phyloP scores from a whole-genome alignment of 2,329 filamentous ascomycete species.

The Apiospora kogelbergensis region DNA sequence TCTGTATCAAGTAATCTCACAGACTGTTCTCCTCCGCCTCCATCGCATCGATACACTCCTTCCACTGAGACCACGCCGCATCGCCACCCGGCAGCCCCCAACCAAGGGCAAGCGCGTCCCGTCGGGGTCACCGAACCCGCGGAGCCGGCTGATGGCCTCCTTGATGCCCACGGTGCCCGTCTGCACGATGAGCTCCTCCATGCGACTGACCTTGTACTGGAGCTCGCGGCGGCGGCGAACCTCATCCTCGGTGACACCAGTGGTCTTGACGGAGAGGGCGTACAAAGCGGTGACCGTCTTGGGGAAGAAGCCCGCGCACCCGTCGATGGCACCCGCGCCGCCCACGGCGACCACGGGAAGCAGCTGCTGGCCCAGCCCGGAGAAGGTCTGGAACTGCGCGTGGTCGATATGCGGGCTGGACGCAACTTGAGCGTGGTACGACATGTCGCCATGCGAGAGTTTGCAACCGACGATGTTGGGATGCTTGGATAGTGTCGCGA shows the following conservation, averaged over 20 bases:
- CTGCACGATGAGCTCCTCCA: slow-evolving; percentile 61
- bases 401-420: slow-evolving; percentile 60
- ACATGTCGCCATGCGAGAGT: slow-evolving; percentile 67
- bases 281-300: slow-evolving; percentile 60
- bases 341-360: slow-evolving; percentile 46
- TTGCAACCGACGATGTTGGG: slow-evolving; percentile 70
- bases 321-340: slow-evolving; percentile 37
- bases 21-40: slow-evolving; percentile 40
- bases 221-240: slow-evolving; percentile 51
- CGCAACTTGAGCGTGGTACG: slow-evolving; percentile 62
- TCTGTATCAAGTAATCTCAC: not conserved
- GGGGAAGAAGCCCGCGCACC: slow-evolving; percentile 54
- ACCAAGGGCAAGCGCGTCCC: slow-evolving; percentile 59
- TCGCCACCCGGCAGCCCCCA: slow-evolving; percentile 59
- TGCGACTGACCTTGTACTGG: slow-evolving; percentile 60
- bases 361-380: slow-evolving; percentile 65
- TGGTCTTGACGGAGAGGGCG: slow-evolving; percentile 38
- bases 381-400: slow-evolving; percentile 59
- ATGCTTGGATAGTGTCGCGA: slow-evolving; percentile 56
- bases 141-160: slow-evolving; percentile 59
- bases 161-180: slow-evolving; percentile 66
- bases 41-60: slow-evolving; percentile 41
- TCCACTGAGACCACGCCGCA: slow-evolving; percentile 56
- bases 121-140: slow-evolving; percentile 58
- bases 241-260: slow-evolving; percentile 36